Conservation (phyloP, 139 green algal genomes). For the Nannochloris sp. region DNA sequence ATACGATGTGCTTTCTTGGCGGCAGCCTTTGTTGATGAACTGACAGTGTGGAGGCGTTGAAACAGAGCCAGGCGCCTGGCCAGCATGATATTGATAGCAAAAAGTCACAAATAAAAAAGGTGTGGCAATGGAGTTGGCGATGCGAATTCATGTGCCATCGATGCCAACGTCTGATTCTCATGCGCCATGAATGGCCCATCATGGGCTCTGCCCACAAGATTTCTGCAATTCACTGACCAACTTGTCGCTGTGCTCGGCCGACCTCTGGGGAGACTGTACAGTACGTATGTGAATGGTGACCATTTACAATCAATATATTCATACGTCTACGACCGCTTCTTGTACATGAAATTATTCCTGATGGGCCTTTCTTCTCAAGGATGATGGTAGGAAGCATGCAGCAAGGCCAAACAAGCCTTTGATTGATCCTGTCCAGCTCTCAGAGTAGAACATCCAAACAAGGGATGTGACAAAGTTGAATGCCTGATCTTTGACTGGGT, state of each 20-base stretch:
- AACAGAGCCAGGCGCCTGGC: conserved; percentile 5
- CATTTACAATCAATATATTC: not conserved
- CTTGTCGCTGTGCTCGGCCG: too few species aligned
- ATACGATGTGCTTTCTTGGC: not conserved
- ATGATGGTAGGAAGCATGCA: conserved; percentile 14
- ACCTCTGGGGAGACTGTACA: too few species aligned
- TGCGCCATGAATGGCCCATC: too few species aligned
- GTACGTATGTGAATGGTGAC: too few species aligned
- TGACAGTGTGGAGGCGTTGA: conserved; percentile 1
- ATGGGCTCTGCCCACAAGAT: too few species aligned
- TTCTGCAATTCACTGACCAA: too few species aligned
- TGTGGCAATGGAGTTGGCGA: too few species aligned
- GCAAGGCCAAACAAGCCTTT: conserved; percentile 21
- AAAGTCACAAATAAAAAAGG: too few species aligned
- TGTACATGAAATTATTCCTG: not conserved
- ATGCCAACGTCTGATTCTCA: too few species aligned
- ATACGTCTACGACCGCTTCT: not conserved
- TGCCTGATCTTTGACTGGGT: conserved; percentile 46
- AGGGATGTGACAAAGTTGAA: conserved; percentile 68
- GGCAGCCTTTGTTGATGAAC: conserved; percentile 10
- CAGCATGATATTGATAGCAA: conserved; percentile 4
- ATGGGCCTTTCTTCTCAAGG: not conserved
- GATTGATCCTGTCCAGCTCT: conserved; percentile 21
- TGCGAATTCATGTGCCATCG: not conserved
- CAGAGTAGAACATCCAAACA: conserved; percentile 82